phyloP scores from a whole-genome alignment of 257 asterid species.

The Eucommia ulmoides region DNA sequence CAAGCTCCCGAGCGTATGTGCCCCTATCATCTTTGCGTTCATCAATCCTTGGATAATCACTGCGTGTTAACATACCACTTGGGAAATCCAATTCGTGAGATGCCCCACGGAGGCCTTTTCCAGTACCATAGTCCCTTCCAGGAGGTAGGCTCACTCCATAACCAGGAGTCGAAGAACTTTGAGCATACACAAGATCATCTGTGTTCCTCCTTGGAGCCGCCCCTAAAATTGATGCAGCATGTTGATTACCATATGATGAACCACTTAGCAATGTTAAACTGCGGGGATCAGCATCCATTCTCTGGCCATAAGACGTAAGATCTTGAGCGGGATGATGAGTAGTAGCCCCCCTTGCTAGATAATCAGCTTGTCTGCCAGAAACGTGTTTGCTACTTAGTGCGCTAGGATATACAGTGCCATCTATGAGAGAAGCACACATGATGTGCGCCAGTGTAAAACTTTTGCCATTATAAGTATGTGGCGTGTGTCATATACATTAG shows the following conservation, averaged over 20 bases:
- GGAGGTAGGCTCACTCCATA: constrained; percentile 99
- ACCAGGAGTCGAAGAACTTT: constrained; percentile 71
- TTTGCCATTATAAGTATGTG: not conserved
- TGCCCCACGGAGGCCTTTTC: constrained; percentile 64
- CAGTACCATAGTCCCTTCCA: constrained; percentile 91
- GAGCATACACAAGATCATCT: constrained; percentile 61
- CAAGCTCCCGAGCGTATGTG: constrained; percentile 57
- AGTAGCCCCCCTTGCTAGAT: constrained; percentile 59
- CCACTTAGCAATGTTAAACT: constrained; percentile 42
- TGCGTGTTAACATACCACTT: constrained; percentile 36
- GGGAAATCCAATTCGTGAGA: constrained; percentile 59
- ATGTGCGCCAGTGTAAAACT: constrained; percentile 14
- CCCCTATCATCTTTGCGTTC: constrained; percentile 59
- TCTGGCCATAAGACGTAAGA: constrained; percentile 54
- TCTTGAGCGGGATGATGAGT: constrained; percentile 64
- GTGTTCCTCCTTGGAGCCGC: constrained; percentile 68
- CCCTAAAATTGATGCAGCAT: constrained; percentile 74
- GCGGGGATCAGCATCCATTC: constrained; percentile 65
- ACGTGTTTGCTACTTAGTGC: constrained; percentile 59
- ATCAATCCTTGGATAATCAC: constrained; percentile 46
- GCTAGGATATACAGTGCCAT: constrained; percentile 25
- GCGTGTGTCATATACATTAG: not conserved
- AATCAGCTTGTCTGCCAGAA: constrained; percentile 98
- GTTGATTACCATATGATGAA: constrained; percentile 65
- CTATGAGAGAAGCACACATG: constrained; percentile 27